Evolutionary conservation across 441 rosid genomes (phyloP).

Genomic region (Mallotus japonicus): DNA sequence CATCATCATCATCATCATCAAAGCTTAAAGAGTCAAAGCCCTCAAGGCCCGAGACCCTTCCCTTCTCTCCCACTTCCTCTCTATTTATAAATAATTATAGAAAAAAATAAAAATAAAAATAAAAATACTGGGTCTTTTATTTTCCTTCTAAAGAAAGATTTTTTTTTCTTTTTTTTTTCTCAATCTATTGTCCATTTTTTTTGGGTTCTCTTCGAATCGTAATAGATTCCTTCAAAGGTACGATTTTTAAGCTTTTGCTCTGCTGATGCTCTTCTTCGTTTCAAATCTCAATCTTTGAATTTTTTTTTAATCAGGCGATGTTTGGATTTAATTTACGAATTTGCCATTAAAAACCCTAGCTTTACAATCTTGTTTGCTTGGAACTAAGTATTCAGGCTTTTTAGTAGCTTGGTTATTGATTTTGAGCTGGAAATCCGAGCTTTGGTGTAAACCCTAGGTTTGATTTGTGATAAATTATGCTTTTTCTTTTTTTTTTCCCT

Average conservation of each 20-base stretch:
- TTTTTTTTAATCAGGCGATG: conserved; percentile 9
- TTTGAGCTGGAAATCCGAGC: conserved; percentile 30
- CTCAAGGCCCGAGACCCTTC: conserved; percentile 36
- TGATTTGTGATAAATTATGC: conserved; percentile 13
- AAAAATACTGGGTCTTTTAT: neutral
- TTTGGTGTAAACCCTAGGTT: conserved; percentile 46
- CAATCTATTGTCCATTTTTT: neutral
- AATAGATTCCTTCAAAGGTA: conserved; percentile 25
- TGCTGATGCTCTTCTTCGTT: neutral
- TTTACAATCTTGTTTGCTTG: conserved; percentile 14
- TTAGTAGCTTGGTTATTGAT: conserved; percentile 23
- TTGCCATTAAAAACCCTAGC: conserved; percentile 62
- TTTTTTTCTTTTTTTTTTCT: neutral
- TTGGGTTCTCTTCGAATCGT: conserved; percentile 24
- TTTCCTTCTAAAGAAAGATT: neutral
- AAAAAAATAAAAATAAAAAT: too few species aligned
- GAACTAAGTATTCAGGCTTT: conserved; percentile 19
- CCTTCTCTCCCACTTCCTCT: conserved; percentile 9
- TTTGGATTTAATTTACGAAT: conserved; percentile 30
- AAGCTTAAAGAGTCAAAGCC: conserved; percentile 41
- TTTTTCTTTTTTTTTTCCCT: conserved; percentile 2
- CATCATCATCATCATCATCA: conserved; percentile 25
- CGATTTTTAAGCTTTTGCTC: neutral
- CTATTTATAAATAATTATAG: too few species aligned
- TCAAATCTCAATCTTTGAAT: conserved; percentile 12